phyloP scores from a whole-genome alignment of 2,329 filamentous ascomycete genomes.

The Metarhizium sp. region DNA sequence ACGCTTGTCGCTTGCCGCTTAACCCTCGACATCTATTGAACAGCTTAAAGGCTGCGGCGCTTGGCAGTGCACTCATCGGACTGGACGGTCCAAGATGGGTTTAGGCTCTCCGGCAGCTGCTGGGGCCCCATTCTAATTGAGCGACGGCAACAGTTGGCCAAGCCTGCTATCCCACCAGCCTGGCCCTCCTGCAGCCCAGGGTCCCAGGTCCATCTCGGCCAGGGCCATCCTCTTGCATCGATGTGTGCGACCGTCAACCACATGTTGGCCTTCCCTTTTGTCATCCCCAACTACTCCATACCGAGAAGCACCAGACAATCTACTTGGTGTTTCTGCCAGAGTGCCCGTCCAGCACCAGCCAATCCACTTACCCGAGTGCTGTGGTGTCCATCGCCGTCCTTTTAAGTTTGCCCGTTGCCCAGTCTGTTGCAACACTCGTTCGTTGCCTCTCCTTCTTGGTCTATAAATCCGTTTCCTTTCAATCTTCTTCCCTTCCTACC shows the following conservation, averaged over 20 bases:
- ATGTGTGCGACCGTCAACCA: too few species aligned
- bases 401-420: not conserved
- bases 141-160: not conserved
- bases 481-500: not conserved
- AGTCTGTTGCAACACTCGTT: not conserved
- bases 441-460: not conserved
- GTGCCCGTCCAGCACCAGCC: too few species aligned
- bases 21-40: too few species aligned
- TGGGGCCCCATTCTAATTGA: not conserved
- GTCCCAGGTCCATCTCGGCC: too few species aligned
- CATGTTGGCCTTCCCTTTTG: too few species aligned
- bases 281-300: too few species aligned
- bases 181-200: too few species aligned
- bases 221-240: too few species aligned
- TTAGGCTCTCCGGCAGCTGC: not conserved
- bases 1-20: too few species aligned
- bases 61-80: not conserved
- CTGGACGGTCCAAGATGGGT: not conserved
- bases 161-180: not conserved
- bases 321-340: not conserved
- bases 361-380: not conserved
- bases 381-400: not conserved
- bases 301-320: not conserved
- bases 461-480: not conserved
- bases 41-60: not conserved